These are phyloP conservation scores for Pythium graminicola DNA, from an alignment of 352 stramenopile genomes.

Conservation along the genomic window DNA sequence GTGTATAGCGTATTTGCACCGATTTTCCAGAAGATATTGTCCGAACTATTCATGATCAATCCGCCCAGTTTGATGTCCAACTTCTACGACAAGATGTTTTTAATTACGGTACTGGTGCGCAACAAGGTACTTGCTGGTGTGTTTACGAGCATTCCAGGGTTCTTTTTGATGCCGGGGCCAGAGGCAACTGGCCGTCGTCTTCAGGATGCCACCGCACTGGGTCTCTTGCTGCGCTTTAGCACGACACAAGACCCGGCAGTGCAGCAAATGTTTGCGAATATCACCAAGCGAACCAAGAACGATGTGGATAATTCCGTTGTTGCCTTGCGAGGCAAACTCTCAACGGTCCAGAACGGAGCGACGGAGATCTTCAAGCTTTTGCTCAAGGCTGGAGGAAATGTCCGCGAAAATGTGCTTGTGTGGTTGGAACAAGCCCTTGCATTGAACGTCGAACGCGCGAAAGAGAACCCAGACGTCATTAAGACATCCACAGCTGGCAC, in stretches of 20 bases:
- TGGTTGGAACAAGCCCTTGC: constrained; percentile 75
- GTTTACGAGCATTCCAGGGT: constrained; percentile 65
- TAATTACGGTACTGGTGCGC: constrained; percentile 53
- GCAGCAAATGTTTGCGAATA: constrained; percentile 78
- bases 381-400: constrained; percentile 48
- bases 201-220: constrained; percentile 74
- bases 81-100: constrained; percentile 71
- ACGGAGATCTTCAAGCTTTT: constrained; percentile 65
- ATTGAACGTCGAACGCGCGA: constrained; percentile 66
- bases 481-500: constrained; percentile 63
- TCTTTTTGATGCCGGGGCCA: constrained; percentile 46
- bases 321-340: constrained; percentile 56
- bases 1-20: constrained; percentile 58
- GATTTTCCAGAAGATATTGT: constrained; percentile 76
- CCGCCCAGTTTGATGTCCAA: constrained; percentile 69
- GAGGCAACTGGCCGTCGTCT: constrained; percentile 61
- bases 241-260: constrained; percentile 62
- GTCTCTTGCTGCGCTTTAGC: constrained; percentile 69
- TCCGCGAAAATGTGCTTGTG: constrained; percentile 53
- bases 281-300: constrained; percentile 76
- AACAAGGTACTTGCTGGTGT: constrained; percentile 57
- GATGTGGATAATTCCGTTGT: constrained; percentile 70
- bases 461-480: constrained; percentile 70
- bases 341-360: constrained; percentile 51
- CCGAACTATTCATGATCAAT: constrained; percentile 72